Evolutionary conservation across 208 protist genomes (phyloP), one percentile per base, ranked within the genome.

Genomic region (Leptomonas seymouri): DNA sequence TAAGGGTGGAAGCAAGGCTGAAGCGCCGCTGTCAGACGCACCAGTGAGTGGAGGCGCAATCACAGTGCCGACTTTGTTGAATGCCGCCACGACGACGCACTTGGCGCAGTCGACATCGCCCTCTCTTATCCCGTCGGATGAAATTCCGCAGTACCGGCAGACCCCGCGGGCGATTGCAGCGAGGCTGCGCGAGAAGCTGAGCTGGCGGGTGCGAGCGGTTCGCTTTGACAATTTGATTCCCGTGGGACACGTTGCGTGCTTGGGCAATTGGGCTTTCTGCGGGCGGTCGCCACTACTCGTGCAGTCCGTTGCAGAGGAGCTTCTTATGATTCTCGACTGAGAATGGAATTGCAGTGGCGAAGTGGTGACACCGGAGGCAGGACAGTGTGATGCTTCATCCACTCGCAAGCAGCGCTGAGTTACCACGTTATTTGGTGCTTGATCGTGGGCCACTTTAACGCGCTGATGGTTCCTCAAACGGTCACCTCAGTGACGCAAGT

Each of bases 141-240:
- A 64, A 36, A 20, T 70, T 25, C 67, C 74, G 25, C 57, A 56
- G 44, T 80, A 63, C 61, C 74, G 67, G 12, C 27, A 56, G 51
- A 76, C 63, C 15, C 82, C 72, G 18, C 77, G 76, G 20, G 45
- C 42, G 36, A 92, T 92, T 60, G 86, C 83, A 25, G 70, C 70
- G 23, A 21, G 42, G 44, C 71, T 92, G 59, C 78, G 86, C 15
- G 57, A 60, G 39, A 57, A 75, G 27, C 70, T 92, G 36, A 79
- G 84, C 39, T 92, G 86, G 84, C 74, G 74, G 15, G 71, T 92
- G 51, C 76, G 85, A 11, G 84, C 79, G 11, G 65, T 92, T 21
- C 78, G 86, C 6, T 78, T 86, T 41, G 67, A 66, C 21, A 65
- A 66, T n/a, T 7, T 55, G 16, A 74, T 89, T 1, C 86, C 86